Conservation (phyloP, 1,284 basidiomycete species). For the Salmacisia buchloeana region DNA sequence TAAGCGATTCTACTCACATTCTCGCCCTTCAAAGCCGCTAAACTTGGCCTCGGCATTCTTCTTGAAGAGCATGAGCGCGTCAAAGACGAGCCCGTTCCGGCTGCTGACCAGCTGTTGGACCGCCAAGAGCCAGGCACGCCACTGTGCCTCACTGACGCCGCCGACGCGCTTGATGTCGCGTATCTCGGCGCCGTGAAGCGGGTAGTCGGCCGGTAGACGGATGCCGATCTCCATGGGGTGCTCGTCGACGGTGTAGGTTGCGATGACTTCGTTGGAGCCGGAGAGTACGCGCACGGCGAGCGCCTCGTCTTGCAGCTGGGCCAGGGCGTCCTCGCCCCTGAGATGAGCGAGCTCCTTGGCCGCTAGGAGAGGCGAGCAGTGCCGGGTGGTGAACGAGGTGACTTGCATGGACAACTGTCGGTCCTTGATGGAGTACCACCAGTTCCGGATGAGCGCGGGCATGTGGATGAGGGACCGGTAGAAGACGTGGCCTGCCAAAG, state of each 20-base stretch:
- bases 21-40: conserved; percentile 40
- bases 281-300: conserved; percentile 64
- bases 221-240: conserved; percentile 86
- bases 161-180: conserved; percentile 71
- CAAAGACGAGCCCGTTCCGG: conserved; percentile 83
- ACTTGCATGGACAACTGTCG: conserved; percentile 74
- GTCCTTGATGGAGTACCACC: conserved; percentile 83
- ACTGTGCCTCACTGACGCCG: conserved; percentile 81
- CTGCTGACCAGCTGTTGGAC: conserved; percentile 81
- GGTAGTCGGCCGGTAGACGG: conserved; percentile 83
- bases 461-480: conserved; percentile 39
- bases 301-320: conserved; percentile 72
- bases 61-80: conserved; percentile 88
- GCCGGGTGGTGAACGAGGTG: conserved; percentile 70
- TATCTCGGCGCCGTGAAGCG: conserved; percentile 80
- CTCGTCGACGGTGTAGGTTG: conserved; percentile 80
- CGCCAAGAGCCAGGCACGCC: conserved; percentile 89
- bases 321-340: conserved; percentile 61
- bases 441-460: conserved; percentile 57
- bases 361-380: conserved; percentile 88
- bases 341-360: conserved; percentile 72
- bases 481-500: conserved; percentile 81
- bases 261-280: conserved; percentile 56
- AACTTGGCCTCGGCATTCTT: conserved; percentile 69
- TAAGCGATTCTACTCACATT: too few relatives aligned